Conservation (phyloP, 768 basidiomycete species). For the Suillus americanus region DNA sequence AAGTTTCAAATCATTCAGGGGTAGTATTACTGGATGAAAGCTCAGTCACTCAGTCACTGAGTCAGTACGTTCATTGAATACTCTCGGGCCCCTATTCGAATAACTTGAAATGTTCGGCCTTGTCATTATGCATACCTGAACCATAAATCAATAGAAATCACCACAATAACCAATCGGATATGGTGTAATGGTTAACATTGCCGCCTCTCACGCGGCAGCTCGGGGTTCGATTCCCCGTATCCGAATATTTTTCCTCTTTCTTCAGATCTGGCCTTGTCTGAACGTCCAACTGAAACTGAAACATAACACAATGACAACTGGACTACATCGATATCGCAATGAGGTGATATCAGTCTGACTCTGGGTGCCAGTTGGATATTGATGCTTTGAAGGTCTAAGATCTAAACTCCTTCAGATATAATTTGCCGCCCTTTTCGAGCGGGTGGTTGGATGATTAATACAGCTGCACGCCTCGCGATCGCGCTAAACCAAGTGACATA, state of each 20-base stretch:
- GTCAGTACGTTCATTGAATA: too few relatives aligned
- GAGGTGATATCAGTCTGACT: not conserved
- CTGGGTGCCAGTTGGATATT: not conserved
- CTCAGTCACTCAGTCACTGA: too few relatives aligned
- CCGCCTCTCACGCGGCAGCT: constrained; percentile 58
- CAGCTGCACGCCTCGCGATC: not conserved
- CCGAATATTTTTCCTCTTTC: constrained; percentile 5
- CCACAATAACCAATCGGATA: constrained; percentile 34
- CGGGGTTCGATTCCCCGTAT: constrained; percentile 36
- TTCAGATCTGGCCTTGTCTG: not conserved
- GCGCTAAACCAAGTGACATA: constrained; percentile 9
- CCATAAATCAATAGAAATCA: not conserved
- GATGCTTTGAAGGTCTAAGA: not conserved
- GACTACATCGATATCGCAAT: not conserved
- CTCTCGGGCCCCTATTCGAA: too few relatives aligned
- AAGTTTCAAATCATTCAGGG: too few relatives aligned
- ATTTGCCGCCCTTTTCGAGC: not conserved
- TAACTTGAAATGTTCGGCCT: too few relatives aligned
- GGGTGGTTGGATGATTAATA: not conserved
- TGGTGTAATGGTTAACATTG: constrained; percentile 70
- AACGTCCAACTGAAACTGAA: not conserved
- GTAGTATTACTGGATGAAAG: too few relatives aligned
- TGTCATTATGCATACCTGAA: not conserved
- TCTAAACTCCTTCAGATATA: not conserved
- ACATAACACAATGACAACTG: not conserved